Conservation (phyloP, 495 filamentous ascomycete species). For the Neurospora pannonica region DNA sequence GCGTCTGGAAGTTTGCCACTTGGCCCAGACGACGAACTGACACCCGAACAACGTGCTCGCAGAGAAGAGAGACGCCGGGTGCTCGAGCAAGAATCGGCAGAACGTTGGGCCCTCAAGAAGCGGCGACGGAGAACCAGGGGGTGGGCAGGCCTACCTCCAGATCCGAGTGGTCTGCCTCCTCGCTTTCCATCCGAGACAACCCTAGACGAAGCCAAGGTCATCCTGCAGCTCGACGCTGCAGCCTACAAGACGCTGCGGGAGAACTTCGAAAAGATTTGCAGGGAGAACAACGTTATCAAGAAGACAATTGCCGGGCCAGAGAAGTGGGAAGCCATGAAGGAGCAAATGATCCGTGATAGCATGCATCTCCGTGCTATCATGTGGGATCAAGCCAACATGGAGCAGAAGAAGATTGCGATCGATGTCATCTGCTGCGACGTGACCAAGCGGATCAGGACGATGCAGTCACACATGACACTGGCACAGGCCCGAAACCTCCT, state of each 20-base stretch:
- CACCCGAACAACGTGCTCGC: constrained; percentile 45
- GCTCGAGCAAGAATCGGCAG: constrained; percentile 53
- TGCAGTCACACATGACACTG: constrained; percentile 54
- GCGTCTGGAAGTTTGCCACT: constrained; percentile 7
- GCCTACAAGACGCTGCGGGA: constrained; percentile 55
- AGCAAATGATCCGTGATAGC: constrained; percentile 55
- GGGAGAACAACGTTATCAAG: constrained; percentile 54
- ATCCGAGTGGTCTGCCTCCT: constrained; percentile 57
- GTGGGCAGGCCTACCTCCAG: constrained; percentile 63
- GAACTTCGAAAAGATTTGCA: constrained; percentile 61
- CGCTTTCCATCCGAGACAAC: constrained; percentile 77
- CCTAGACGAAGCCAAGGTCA: constrained; percentile 66
- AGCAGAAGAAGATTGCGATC: constrained; percentile 46
- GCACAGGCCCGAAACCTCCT: constrained; percentile 65
- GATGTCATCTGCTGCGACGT: constrained; percentile 77
- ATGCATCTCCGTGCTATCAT: constrained; percentile 60
- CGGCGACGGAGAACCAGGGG: constrained; percentile 61
- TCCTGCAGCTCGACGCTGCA: constrained; percentile 52
- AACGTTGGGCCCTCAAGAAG: constrained; percentile 56
- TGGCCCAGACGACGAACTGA: constrained; percentile 29
- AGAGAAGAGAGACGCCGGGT: constrained; percentile 46
- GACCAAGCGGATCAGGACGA: constrained; percentile 64
- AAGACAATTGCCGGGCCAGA: constrained; percentile 66
- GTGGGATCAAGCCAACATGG: constrained; percentile 37
- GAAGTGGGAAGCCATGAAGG: constrained; percentile 63